Evolutionary conservation across 139 green algal genomes (phyloP).

Genomic region (Pycnococcus provasolii): DNA sequence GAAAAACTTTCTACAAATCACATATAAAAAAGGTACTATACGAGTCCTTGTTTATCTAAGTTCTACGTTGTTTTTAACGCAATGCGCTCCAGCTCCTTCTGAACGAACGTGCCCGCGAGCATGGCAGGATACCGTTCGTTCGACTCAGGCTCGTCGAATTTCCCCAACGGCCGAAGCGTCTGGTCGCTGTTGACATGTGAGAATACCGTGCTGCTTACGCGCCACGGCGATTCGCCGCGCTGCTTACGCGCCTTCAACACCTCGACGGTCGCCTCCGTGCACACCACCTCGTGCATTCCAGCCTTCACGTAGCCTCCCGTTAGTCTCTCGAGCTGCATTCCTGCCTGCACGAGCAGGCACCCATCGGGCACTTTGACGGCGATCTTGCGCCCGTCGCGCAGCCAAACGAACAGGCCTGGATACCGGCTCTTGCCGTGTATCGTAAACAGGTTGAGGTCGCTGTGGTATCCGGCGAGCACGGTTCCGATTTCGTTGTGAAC

Average conservation of each 20-base stretch:
- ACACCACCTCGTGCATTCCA: conserved; percentile 83
- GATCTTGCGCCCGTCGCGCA: conserved; percentile 50
- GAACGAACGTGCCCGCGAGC: conserved; percentile 49
- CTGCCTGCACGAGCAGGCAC: conserved; percentile 81
- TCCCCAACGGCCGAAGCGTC: conserved; percentile 51
- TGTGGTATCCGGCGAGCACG: conserved; percentile 75
- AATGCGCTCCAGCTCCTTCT: conserved; percentile 43
- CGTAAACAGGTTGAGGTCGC: conserved; percentile 88
- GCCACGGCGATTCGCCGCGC: conserved; percentile 56
- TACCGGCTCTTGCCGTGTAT: conserved; percentile 68
- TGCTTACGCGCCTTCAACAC: conserved; percentile 42
- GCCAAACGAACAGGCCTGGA: conserved; percentile 63
- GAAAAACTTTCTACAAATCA: too few species aligned
- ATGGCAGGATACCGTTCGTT: conserved; percentile 43
- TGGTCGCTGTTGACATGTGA: conserved; percentile 54
- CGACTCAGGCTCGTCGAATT: conserved; percentile 34
- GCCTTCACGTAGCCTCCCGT: conserved; percentile 68
- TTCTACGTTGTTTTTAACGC: too few species aligned
- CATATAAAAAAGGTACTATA: too few species aligned
- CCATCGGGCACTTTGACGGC: conserved; percentile 38
- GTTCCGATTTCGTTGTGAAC: conserved; percentile 44
- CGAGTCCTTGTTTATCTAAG: too few species aligned
- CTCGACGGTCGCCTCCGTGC: conserved; percentile 46
- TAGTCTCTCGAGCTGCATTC: conserved; percentile 48
- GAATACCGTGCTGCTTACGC: conserved; percentile 82